Evolutionary conservation across 139 green algal species (phyloP).

Genomic region (Closterium sp.): DNA sequence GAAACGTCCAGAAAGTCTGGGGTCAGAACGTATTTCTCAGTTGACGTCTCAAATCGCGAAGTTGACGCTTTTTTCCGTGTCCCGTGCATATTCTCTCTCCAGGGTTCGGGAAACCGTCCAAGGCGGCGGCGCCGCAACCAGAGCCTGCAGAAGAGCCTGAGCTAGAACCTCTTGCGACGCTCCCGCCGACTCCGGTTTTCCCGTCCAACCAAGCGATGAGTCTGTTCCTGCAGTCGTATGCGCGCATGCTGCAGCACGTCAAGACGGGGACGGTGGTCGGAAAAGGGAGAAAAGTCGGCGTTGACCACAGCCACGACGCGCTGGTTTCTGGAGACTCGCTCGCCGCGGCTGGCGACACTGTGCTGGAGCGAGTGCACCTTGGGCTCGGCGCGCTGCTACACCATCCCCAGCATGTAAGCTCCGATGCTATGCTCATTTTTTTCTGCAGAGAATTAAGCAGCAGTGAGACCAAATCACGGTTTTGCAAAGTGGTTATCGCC

Average conservation of each 20-base stretch:
- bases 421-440: not conserved
- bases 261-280: not conserved
- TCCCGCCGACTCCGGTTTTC: not conserved
- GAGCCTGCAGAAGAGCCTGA: not conserved
- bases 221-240: not conserved
- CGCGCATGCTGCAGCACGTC: not conserved
- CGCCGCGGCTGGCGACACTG: not conserved
- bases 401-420: not conserved
- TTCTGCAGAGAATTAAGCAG: no score
- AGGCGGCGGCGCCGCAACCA: no score
- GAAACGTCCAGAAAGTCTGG: no score
- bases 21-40: no score
- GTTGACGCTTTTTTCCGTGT: no score
- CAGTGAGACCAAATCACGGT: no score
- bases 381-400: not conserved
- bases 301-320: not conserved
- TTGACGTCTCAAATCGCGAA: no score
- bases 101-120: not conserved
- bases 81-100: no score
- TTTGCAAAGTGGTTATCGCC: no score
- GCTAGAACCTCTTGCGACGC: not conserved
- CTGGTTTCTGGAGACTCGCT: not conserved
- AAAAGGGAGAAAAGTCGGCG: not conserved
- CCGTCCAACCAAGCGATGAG: not conserved
- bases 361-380: not conserved